Conservation (phyloP, 768 basidiomycete species). For the Lactarius quietus region DNA sequence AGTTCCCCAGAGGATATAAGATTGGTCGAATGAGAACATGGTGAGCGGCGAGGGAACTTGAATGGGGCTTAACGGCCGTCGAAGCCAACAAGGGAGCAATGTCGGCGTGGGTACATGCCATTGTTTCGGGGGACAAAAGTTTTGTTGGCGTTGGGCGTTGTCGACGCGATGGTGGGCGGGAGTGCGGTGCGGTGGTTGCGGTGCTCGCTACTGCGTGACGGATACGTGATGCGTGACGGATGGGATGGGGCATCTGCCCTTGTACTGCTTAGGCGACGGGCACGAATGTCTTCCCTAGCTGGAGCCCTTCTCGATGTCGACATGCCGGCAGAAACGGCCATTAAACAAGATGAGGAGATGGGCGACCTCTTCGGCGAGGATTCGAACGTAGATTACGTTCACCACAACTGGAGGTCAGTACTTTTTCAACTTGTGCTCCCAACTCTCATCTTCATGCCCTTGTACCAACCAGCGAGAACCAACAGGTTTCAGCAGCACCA, state of each 20-base stretch:
- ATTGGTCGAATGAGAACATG: not conserved
- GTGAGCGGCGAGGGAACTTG: not conserved
- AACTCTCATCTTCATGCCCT: not conserved
- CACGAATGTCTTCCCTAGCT: conserved; percentile 16
- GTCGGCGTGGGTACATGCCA: not conserved
- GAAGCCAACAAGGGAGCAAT: not conserved
- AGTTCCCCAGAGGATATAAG: not conserved
- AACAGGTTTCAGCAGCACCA: conserved; percentile 14
- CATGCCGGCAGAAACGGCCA: conserved; percentile 13
- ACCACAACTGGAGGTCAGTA: conserved; percentile 46
- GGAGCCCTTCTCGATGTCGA: conserved; percentile 22
- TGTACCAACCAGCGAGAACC: conserved; percentile 10
- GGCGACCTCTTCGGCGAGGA: conserved; percentile 81
- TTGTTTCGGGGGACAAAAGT: not conserved
- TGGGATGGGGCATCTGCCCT: not conserved
- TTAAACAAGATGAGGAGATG: conserved; percentile 43
- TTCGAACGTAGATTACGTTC: conserved; percentile 46
- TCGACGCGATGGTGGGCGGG: not conserved
- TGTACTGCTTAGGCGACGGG: not conserved
- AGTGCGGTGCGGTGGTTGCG: not conserved
- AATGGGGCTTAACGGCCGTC: not conserved
- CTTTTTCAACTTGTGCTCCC: not conserved
- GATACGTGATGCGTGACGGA: not conserved
- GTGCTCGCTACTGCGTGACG: not conserved
- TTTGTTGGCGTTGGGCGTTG: conserved; percentile 7